A percentile compares a stretch with the other conserved stretches of the same genome.
Conservation (phyloP, 2,329 filamentous ascomycete species). For the Metarhizium anisopliae region DNA sequence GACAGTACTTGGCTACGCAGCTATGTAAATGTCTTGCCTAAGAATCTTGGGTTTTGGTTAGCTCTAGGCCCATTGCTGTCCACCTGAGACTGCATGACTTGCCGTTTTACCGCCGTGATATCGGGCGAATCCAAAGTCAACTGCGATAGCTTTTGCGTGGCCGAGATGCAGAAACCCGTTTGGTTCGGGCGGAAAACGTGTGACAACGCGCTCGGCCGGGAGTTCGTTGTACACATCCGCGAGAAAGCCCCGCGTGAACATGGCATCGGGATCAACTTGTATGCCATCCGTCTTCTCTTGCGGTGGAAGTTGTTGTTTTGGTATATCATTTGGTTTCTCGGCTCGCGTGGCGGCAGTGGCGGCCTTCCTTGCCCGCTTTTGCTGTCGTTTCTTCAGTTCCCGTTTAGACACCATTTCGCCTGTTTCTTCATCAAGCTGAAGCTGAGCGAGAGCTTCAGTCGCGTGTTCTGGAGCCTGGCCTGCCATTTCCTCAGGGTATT, state of each 20-base stretch:
- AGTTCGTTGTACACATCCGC: constrained; percentile 22
- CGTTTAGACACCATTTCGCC: constrained; percentile 36
- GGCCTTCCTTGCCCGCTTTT: constrained; percentile 24
- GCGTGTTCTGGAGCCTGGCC: background rate
- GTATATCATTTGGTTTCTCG: too few relatives aligned
- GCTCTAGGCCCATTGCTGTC: background rate
- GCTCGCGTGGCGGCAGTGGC: too few relatives aligned
- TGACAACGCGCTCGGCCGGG: too few relatives aligned
- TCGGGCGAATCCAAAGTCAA: constrained; percentile 92
- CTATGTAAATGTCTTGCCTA: background rate
- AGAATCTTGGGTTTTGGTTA: background rate
- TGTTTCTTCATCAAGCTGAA: constrained; percentile 51
- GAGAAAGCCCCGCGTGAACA: constrained; percentile 75
- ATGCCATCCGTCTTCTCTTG: constrained; percentile 24
- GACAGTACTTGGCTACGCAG: constrained; percentile 50
- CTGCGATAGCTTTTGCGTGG: constrained; percentile 88
- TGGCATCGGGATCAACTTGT: constrained; percentile 44
- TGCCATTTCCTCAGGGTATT: background rate
- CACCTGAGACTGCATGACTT: background rate
- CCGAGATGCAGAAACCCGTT: constrained; percentile 92
- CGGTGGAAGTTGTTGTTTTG: constrained; percentile 38
- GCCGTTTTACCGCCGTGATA: constrained; percentile 56
- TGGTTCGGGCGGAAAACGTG: constrained; percentile 66
- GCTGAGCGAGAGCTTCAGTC: constrained; percentile 20
- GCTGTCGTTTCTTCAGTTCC: constrained; percentile 46